Evolutionary conservation across 177 flowering plant genomes (phyloP), one percentile per base, ranked within the genome.

Genomic region (Vitis hybrid): DNA sequence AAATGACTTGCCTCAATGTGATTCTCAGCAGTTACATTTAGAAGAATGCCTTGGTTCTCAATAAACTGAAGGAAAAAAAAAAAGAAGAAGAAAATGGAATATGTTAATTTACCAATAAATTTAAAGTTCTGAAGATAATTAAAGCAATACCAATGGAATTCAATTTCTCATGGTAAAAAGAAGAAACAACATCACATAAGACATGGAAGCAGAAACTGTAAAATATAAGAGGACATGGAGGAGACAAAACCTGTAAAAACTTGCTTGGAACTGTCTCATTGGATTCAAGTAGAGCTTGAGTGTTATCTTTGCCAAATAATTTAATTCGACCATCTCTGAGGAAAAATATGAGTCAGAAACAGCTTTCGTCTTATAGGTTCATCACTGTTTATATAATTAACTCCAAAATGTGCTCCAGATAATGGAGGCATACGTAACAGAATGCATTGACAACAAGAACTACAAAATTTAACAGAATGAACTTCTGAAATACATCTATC

Each of bases 311-410:
- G 31, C 98, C 97, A 70, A 86, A 81, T 71, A 94, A 79, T 76
- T 94, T 92, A 62, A 94, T 88, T 62, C 85, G 85, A 7, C 97
- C 98, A 86, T 91, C 86, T 75, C 98, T 94, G 83, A 12, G 31
- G 62, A 70, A 72, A 62, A n/a, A 60, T 18, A 16, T 2, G 13
- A n/a, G 12, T 13, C 5, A 59, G 62, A 21, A 62, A 29, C 2
- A 39, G 29, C 19, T 3, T n/a, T 39, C 12, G 7, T 14, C 31
- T 48, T 45, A 48, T 6, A 26, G 21, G 21, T 33, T 39, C 53
- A 66, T 29, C 2, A 33, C 8, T 55, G 15, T 53, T 33, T 7
- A 29, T 51, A 14, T 2, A 45, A 64, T 39, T 64, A 16, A 1
- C 51, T 45, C 66, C 15, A 53, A 53, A 53, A 15, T 53, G 6